Base-by-base conservation (phyloP, 768 basidiomycete species). In the Hortiboletus campestris region DNA sequence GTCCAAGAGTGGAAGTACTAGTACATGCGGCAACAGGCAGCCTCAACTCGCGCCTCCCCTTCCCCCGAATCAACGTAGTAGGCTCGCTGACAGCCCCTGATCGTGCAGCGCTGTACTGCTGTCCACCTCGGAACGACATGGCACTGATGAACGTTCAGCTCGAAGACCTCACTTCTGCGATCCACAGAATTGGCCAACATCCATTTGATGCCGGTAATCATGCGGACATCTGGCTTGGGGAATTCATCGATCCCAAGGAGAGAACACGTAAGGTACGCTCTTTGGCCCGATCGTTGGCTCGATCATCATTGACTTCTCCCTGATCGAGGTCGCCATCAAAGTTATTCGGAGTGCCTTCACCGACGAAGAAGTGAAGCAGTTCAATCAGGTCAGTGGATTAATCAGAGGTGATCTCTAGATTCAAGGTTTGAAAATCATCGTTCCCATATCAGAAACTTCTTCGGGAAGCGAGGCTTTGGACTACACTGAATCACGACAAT, bases 381-480 rank as follows among this genome's bases (percentile, higher is more conserved):
- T 67, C 31, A 67, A 63, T 13, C 51, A 62, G 48, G 67, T 68
- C 36, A 20, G 67, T 55, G 5, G 9, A 17, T 34, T 7, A 2
- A 44, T 39, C 19, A 14, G 12, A 36, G 12, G 20, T 14, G 14
- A n/a, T 13, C 17, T 35, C 20, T 4, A 13, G 51, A 14, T 40
- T 9, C 9, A 31, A 20, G 22, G 13, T 40, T 44, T n/a, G 34
- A 17, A 36, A n/a, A 22, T 6, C 5, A 14, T 16, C 38, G 20
- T 36, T 31, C 1, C 11, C 19, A 22, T 32, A 14, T 22, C 46
- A 71, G 70, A 67, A 67, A 60, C 59, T 71, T 22, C 44, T 59
- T 17, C 63, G 68, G 43, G 67, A 69, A 57, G 68, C 59, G 40
- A 65, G 63, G 39, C 57, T 70, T 19, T 70, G 68, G 68, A 49